phyloP scores from a whole-genome alignment of 441 rosid genomes.

The Arabidopsis lyrata region DNA sequence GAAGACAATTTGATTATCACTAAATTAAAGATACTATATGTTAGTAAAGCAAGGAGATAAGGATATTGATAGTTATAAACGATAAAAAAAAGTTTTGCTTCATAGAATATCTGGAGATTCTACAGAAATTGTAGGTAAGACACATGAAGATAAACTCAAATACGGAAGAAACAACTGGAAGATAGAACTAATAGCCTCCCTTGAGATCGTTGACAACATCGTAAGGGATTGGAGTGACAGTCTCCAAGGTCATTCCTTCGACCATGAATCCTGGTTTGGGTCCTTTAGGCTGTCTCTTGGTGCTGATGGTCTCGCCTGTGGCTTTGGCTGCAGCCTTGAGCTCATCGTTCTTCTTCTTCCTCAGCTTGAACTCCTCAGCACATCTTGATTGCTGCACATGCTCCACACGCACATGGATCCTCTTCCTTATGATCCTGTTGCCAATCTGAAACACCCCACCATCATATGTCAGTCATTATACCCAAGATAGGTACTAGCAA shows the following conservation, averaged over 20 bases:
- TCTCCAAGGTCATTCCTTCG: conserved; percentile 84
- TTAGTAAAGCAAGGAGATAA: too few species aligned
- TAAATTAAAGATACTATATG: background rate
- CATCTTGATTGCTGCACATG: conserved; percentile 90
- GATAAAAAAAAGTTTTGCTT: background rate
- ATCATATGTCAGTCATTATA: background rate
- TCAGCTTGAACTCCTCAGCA: conserved; percentile 72
- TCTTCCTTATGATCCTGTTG: conserved; percentile 79
- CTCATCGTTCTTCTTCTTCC: conserved; percentile 76
- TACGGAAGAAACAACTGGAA: background rate
- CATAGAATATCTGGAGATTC: conserved; percentile 1
- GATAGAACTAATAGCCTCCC: conserved; percentile 78
- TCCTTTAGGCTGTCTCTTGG: conserved; percentile 89
- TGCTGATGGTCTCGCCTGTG: conserved; percentile 77
- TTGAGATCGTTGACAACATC: conserved; percentile 96
- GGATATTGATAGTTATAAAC: conserved; percentile 12
- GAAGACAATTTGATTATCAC: background rate
- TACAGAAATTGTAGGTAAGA: conserved; percentile 17
- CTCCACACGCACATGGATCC: conserved; percentile 87
- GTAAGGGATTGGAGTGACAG: conserved; percentile 90
- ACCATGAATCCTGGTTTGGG: conserved; percentile 98
- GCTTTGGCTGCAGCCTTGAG: conserved; percentile 90
- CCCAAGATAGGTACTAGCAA: background rate
- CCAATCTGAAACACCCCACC: conserved; percentile 60
- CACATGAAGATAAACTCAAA: conserved; percentile 17